Base-by-base conservation (phyloP, 129 eudicot genomes). In the Escallonia rubra region DNA sequence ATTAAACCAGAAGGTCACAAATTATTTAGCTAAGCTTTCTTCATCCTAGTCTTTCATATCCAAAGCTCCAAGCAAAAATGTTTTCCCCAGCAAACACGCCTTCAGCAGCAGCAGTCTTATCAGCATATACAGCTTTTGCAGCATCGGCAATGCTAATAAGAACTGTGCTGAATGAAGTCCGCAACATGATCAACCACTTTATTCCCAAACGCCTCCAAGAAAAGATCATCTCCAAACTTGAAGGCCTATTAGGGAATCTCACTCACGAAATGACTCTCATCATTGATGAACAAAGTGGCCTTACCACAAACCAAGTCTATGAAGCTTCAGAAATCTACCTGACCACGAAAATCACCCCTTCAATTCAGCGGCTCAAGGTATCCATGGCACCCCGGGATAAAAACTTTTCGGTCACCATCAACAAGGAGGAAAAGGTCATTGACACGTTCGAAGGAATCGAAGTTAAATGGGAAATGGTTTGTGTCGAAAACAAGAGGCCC, bases 51-150 rank as follows among this genome's bases (percentile, higher is more conserved):
- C 43, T 13, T 12, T 43, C 48, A 47, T 7, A 6, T 55, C 8
- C 51, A 63, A 10, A 50, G 12, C 34, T 50, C 12, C 43, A 7
- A 1, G 14, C 34, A 48, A 58, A 53, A 63, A 78, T 78, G 82
- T 72, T 61, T 53, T 47, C 72, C 9, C 57, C 59, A 7, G 8
- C n/a, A 8, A 73, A 34, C 41, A 53, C 63, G 50, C 75, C 83
- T 43, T 73, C 79, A 63, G 68, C 83, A 11, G 38, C 79, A 6
- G 49, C 78, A 44, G 72, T 62, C 40, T 48, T 72, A 38, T 78
- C 83, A 12, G 64, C 78, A 44, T 78, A 78, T 38, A 73, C 83
- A 23, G 57, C 76, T 43, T 69, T 79, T 56, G 63, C 79, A 57
- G 83, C 83, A 13, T 73, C 76, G 43, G 71, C 79, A 43, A 65